These are phyloP conservation scores for Thamnidium elegans DNA, from an alignment of 192 early-diverging fungal species.

Conservation along the genomic window DNA sequence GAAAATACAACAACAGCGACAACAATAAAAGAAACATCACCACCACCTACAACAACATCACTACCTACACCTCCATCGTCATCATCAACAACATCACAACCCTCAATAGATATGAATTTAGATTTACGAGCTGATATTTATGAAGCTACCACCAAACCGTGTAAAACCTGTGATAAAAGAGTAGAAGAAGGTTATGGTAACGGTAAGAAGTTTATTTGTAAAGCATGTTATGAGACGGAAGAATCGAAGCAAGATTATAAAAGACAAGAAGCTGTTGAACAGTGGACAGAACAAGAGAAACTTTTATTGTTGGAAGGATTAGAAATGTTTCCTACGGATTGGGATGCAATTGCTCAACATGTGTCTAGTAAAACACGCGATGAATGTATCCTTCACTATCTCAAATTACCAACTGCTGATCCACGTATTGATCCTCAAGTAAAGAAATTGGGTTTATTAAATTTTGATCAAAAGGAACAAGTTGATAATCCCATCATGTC, in stretches of 20 bases:
- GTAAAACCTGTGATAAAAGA: not conserved
- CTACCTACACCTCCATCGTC: not conserved
- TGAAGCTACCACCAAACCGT: not conserved
- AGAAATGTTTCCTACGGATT: constrained; percentile 92
- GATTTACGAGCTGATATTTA: constrained; percentile 17
- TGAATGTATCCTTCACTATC: constrained; percentile 89
- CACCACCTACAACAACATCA: not conserved
- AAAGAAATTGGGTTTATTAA: constrained; percentile 59
- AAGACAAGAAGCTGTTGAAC: constrained; percentile 39
- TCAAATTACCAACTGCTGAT: constrained; percentile 89
- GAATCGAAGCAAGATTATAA: constrained; percentile 17
- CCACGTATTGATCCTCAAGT: constrained; percentile 58
- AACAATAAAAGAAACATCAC: not conserved
- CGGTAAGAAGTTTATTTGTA: not conserved
- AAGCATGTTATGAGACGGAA: not conserved
- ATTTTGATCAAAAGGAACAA: constrained; percentile 55
- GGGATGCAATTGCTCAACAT: constrained; percentile 88
- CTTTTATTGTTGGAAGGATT: constrained; percentile 89
- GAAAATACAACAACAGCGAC: not conserved
- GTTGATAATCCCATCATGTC: constrained; percentile 87
- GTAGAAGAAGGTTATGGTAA: not conserved
- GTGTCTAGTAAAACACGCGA: constrained; percentile 87
- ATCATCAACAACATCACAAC: not conserved
- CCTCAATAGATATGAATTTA: constrained; percentile 17
- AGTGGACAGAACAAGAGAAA: constrained; percentile 89